These are phyloP conservation scores for Thinopyrum elongatum DNA, from an alignment of 176 grass and related monocot genomes.

Conservation along the genomic window DNA sequence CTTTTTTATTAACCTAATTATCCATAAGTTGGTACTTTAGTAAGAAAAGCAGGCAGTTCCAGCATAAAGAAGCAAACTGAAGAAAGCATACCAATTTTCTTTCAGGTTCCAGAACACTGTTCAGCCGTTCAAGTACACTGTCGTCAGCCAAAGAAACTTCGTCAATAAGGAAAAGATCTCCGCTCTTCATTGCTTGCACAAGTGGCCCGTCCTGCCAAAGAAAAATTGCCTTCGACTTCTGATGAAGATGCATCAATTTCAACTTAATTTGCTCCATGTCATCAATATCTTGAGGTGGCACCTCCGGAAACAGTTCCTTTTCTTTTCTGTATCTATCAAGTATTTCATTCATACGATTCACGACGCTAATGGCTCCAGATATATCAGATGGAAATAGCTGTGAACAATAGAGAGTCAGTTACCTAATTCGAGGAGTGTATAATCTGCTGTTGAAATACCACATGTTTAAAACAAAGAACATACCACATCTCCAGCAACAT, in stretches of 20 bases:
- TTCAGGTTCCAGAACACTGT: slow-evolving; percentile 97
- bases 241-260: slow-evolving; percentile 66
- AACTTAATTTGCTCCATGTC: slow-evolving; percentile 64
- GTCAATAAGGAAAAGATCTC: slow-evolving; percentile 91
- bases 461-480: slow-evolving; percentile 15
- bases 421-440: neutral
- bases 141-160: slow-evolving; percentile 97
- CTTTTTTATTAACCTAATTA: neutral
- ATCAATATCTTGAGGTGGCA: slow-evolving; percentile 56
- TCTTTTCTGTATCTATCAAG: slow-evolving; percentile 50
- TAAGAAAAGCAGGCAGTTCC: slow-evolving; percentile 2
- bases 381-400: slow-evolving; percentile 71
- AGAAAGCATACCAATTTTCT: slow-evolving; percentile 77
- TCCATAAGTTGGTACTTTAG: neutral
- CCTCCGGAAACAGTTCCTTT: slow-evolving; percentile 31
- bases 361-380: slow-evolving; percentile 56
- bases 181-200: slow-evolving; percentile 91
- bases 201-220: slow-evolving; percentile 96
- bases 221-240: slow-evolving; percentile 82
- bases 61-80: slow-evolving; percentile 20
- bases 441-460: neutral
- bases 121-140: slow-evolving; percentile 94
- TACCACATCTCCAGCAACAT: slow-evolving; percentile 56
- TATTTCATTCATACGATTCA: slow-evolving; percentile 55
- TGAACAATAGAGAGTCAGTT: slow-evolving; percentile 31